Conservation (phyloP, 257 asterid genomes). For the Mitragyna speciosa region DNA sequence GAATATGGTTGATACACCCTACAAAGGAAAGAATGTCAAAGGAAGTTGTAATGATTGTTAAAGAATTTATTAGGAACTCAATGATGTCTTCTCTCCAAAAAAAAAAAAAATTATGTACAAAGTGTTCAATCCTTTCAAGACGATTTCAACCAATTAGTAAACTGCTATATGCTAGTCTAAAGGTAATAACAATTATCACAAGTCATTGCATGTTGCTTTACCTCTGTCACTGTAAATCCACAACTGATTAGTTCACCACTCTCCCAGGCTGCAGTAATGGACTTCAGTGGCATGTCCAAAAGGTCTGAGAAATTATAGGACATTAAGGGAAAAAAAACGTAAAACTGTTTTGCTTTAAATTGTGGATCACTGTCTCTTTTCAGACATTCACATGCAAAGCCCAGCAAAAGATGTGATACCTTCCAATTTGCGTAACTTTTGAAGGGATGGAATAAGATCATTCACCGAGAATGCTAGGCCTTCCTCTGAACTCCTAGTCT, state of each 20-base stretch:
- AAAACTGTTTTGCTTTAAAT: neutral
- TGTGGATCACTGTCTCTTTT: neutral
- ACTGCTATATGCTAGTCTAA: conserved; percentile 3
- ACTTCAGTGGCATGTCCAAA: conserved; percentile 91
- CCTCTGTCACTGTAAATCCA: conserved; percentile 71
- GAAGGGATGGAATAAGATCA: conserved; percentile 54
- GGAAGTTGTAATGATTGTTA: neutral
- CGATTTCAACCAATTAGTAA: neutral
- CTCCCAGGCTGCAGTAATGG: conserved; percentile 81
- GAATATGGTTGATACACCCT: neutral
- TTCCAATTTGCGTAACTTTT: conserved; percentile 70
- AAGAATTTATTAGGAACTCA: neutral
- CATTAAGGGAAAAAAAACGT: neutral
- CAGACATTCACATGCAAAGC: conserved; percentile 1
- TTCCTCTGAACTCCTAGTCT: conserved; percentile 44
- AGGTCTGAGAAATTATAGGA: conserved; percentile 50
- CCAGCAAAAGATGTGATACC: conserved; percentile 39
- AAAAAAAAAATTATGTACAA: neutral
- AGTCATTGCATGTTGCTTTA: conserved; percentile 21
- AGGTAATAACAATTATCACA: neutral
- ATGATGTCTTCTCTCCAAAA: neutral
- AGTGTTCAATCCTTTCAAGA: neutral
- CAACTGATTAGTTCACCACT: conserved; percentile 76
- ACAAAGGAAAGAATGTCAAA: neutral
- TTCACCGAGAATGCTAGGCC: conserved; percentile 35